Conservation (phyloP, 129 eudicot genomes). For the Rutidosis leptorrhynchoides region DNA sequence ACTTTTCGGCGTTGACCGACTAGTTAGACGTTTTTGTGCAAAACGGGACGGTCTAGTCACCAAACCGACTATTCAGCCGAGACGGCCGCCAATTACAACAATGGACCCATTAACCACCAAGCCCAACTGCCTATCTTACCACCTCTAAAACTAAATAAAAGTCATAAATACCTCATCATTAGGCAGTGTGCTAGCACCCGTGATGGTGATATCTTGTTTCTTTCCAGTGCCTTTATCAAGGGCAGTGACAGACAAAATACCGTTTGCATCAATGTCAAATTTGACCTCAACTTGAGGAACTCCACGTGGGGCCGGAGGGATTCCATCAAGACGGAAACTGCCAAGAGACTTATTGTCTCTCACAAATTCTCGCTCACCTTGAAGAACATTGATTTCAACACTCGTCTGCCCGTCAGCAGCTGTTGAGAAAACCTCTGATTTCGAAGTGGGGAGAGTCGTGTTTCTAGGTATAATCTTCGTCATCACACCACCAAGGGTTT, state of each 20-base stretch:
- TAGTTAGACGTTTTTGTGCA: too few species aligned
- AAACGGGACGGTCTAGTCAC: too few species aligned
- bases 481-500: slow-evolving; percentile 99
- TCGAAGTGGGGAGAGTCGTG: slow-evolving; percentile 89
- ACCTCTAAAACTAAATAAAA: neutral
- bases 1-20: too few species aligned
- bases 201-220: slow-evolving; percentile 98
- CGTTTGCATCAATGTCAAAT: slow-evolving; percentile 95
- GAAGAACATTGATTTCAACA: slow-evolving; percentile 92
- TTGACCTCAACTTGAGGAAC: slow-evolving; percentile 98
- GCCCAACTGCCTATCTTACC: neutral
- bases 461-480: slow-evolving; percentile 92
- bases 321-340: slow-evolving; percentile 95
- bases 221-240: slow-evolving; percentile 89
- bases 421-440: slow-evolving; percentile 95
- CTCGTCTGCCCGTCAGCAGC: slow-evolving; percentile 99
- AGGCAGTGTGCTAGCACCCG: slow-evolving; percentile 98
- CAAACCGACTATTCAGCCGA: too few species aligned
- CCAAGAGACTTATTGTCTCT: slow-evolving; percentile 96
- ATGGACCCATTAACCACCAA: too few species aligned
- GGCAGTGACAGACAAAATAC: slow-evolving; percentile 88
- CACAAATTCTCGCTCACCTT: slow-evolving; percentile 96
- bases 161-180: slow-evolving; percentile 65
- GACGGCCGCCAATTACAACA: too few species aligned
- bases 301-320: slow-evolving; percentile 99